Evolutionary conservation across 805 yeast species (phyloP), one percentile per base, ranked within the genome.

Genomic region (Ogataea minuta): DNA sequence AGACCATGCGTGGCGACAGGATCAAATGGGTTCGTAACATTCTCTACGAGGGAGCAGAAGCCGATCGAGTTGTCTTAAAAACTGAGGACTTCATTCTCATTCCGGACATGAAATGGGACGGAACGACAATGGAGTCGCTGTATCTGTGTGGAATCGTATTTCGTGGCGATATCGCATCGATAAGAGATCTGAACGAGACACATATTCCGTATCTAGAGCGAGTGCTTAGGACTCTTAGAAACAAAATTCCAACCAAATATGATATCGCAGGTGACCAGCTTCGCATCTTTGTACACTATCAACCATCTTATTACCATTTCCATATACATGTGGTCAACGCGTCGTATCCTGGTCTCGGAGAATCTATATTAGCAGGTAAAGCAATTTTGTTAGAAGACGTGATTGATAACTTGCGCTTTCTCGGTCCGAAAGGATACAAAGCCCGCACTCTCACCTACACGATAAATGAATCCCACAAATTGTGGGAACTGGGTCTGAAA

Each of bases 71-170:
- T n/a, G 70, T 89, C 2, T 73, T 70, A 50, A 79, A 82, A 35
- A 83, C 87, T 46, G 74, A 77, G 21, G 75, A 76, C 14, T 87
- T 85, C 54, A 77, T 89, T 4, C 63, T 93, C 31, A 68, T 90
- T 28, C 98, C 98, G 0, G 97, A 91, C 62, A 86, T 91, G 95
- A 90, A 90, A 59, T 93, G 99, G 99, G 96, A 91, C 58, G 80
- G 84, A 3, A 65, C 71, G 34, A 77, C 78, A 20, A 49, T 82
- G 56, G 86, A 79, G 17, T 62, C 91, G 3, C 64, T 93, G 39
- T 89, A 93, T 57, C 64, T 91, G 49, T 81, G 86, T 36, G 84
- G 85, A 7, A 81, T 91, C 43, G 90, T 83, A 3, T 75, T 74
- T 45, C 68, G 91, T 39, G 68, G 65, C 1, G 89, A 84, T 48